Evolutionary conservation across 345 rosid species (phyloP).

Genomic region (Fremontodendron californicum): DNA sequence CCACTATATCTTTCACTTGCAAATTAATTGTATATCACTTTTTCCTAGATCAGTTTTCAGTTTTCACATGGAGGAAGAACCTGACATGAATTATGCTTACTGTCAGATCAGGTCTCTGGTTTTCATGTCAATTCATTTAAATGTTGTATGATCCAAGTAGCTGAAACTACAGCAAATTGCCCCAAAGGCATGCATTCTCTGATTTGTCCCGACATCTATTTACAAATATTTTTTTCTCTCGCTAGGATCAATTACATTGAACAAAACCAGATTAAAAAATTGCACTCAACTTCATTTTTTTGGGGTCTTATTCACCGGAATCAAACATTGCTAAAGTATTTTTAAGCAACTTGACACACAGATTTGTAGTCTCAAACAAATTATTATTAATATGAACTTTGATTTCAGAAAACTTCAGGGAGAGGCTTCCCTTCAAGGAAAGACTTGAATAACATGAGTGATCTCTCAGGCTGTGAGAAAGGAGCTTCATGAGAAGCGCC

Average conservation of each 20-base stretch:
- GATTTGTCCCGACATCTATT: neutral
- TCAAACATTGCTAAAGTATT: neutral
- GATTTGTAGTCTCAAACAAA: neutral
- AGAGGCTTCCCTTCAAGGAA: conserved; percentile 59
- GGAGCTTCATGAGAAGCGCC: conserved; percentile 98
- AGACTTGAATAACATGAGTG: conserved; percentile 70
- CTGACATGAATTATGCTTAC: too few relatives aligned
- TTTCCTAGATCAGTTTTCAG: too few relatives aligned
- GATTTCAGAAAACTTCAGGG: conserved; percentile 67
- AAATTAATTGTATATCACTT: too few relatives aligned
- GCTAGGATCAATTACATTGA: neutral
- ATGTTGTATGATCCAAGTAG: neutral
- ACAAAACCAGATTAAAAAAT: neutral
- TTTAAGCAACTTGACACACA: neutral
- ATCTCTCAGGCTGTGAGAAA: conserved; percentile 91
- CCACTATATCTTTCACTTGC: too few relatives aligned
- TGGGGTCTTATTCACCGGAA: neutral
- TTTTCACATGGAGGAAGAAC: too few relatives aligned
- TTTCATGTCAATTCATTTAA: neutral
- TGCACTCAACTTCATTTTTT: neutral
- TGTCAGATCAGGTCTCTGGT: too few relatives aligned
- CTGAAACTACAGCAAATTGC: neutral
- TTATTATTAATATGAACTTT: neutral
- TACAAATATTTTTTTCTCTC: neutral
- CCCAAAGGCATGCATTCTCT: neutral